phyloP scores from a whole-genome alignment of 371 early-diverging fungal genomes.

The Dinochytrium kinnereticum region DNA sequence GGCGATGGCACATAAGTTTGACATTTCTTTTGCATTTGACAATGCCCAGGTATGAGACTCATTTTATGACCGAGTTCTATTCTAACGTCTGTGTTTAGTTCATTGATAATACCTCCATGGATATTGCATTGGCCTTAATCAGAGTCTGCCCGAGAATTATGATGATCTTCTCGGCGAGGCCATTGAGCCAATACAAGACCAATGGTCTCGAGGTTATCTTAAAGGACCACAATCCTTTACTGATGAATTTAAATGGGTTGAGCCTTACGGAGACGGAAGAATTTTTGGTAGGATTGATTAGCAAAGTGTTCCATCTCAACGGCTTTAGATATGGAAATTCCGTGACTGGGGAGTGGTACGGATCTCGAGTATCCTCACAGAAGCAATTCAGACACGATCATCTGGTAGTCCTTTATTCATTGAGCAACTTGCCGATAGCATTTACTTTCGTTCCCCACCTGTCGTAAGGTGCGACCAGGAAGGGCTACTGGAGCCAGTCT shows the following conservation, averaged over 20 bases:
- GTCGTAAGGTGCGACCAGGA: slow-evolving; percentile 23
- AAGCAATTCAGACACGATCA: slow-evolving; percentile 23
- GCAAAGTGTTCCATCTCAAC: neutral
- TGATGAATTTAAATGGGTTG: neutral
- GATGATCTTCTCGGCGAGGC: neutral
- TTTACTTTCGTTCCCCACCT: slow-evolving; percentile 20
- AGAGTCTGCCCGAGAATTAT: neutral
- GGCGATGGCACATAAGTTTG: neutral
- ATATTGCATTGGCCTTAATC: neutral
- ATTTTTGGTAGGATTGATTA: neutral
- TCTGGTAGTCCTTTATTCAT: slow-evolving; percentile 31
- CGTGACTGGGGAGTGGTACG: slow-evolving; percentile 20
- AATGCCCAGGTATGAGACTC: slow-evolving; percentile 3
- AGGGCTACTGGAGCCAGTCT: slow-evolving; percentile 15
- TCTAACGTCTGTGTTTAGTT: neutral
- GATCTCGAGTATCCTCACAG: slow-evolving; percentile 15
- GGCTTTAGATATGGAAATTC: slow-evolving; percentile 29
- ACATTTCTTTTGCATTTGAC: neutral
- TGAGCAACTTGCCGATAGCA: slow-evolving; percentile 30
- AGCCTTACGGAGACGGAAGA: slow-evolving; percentile 1
- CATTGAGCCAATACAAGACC: neutral
- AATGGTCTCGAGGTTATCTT: neutral
- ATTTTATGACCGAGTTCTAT: neutral
- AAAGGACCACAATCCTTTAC: neutral
- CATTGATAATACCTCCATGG: neutral